phyloP scores from a whole-genome alignment of 225 moss, liverwort and hornwort genomes.

The Pseudisothecium myosuroides region DNA sequence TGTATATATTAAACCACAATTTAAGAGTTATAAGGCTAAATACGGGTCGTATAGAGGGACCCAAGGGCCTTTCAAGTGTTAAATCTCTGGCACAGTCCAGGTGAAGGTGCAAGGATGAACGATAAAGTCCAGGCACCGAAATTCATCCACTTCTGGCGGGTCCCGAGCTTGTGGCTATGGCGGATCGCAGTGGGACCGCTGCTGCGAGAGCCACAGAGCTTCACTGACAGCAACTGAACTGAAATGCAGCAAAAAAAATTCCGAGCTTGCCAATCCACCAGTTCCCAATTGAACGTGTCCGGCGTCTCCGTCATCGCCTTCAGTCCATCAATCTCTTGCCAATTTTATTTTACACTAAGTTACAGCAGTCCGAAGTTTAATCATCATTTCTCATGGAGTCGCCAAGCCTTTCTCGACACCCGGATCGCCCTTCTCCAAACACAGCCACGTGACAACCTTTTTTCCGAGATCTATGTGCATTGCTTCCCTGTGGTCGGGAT shows the following conservation, averaged over 20 bases:
- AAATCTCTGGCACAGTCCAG: too few species aligned
- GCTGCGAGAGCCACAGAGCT: not conserved
- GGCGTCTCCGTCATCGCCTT: not conserved
- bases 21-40: too few species aligned
- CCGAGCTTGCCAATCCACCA: not conserved
- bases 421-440: not conserved
- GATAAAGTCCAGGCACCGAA: not conserved
- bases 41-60: too few species aligned
- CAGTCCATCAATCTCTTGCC: not conserved
- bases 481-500: not conserved
- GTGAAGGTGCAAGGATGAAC: not conserved
- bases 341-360: not conserved
- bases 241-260: not conserved
- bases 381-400: not conserved
- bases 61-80: too few species aligned
- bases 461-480: not conserved
- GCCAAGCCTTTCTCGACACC: not conserved
- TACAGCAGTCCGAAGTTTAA: not conserved
- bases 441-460: not conserved
- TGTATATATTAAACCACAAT: too few species aligned
- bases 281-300: not conserved
- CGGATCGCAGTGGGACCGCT: not conserved
- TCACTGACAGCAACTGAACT: not conserved
- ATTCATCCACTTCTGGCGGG: not conserved
- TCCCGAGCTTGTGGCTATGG: slow-evolving; percentile 5